phyloP scores from a whole-genome alignment of 2,329 filamentous ascomycete genomes.

The Neoascochyta sp. region DNA sequence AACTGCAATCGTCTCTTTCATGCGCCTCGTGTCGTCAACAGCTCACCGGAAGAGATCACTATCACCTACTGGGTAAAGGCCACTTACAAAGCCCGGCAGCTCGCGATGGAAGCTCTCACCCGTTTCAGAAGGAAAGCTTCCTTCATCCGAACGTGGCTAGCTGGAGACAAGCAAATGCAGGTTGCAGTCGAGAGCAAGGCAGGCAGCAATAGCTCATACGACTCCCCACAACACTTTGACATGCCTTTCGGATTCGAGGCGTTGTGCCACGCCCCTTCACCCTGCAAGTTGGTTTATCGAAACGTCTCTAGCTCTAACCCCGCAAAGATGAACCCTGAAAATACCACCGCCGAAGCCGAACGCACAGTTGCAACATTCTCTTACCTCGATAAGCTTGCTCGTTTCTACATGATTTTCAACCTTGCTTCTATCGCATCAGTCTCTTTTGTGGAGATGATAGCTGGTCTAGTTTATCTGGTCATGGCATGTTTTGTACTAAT shows the following conservation, averaged over 20 bases:
- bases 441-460: too few relatives aligned
- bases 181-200: too few relatives aligned
- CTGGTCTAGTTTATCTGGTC: too few relatives aligned
- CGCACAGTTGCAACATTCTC: too few relatives aligned
- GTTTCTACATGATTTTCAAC: too few relatives aligned
- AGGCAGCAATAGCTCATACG: neutral
- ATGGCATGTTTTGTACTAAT: too few relatives aligned
- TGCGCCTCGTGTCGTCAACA: slow-evolving; percentile 11
- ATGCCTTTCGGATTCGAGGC: slow-evolving; percentile 13
- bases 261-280: slow-evolving; percentile 3
- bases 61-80: slow-evolving; percentile 2
- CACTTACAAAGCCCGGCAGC: neutral
- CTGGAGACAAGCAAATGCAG: too few relatives aligned
- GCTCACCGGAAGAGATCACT: neutral
- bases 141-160: neutral
- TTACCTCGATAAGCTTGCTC: too few relatives aligned
- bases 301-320: too few relatives aligned
- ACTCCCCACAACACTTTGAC: neutral
- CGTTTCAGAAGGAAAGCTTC: neutral
- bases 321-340: too few relatives aligned
- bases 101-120: neutral
- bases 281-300: slow-evolving; percentile 10
- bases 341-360: too few relatives aligned
- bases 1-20: slow-evolving; percentile 20
- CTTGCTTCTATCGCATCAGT: too few relatives aligned